Conservation (phyloP, 2,329 filamentous ascomycete genomes). For the Trichoderma atrobrunneum region DNA sequence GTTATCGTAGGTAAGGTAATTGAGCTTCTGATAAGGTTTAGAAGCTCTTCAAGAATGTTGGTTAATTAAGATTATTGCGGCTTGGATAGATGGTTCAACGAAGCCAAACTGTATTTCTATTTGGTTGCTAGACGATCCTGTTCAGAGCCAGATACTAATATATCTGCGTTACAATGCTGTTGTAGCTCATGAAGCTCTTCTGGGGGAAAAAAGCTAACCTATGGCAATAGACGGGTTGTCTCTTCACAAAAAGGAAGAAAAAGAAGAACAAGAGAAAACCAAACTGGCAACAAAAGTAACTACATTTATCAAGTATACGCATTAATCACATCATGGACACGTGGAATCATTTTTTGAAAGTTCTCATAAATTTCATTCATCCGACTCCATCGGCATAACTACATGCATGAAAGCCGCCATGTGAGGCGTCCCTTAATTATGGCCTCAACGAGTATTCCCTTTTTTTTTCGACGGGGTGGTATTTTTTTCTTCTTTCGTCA, state of each 20-base stretch:
- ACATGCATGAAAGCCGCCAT: slow-evolving; percentile 40
- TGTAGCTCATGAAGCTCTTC: neutral
- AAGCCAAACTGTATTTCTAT: neutral
- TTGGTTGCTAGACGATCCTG: neutral
- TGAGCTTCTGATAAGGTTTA: neutral
- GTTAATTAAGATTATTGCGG: neutral
- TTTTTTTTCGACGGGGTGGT: slow-evolving; percentile 29
- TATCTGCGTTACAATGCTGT: neutral
- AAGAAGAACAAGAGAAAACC: neutral
- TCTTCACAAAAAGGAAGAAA: neutral
- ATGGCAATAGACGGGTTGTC: neutral
- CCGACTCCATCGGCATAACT: slow-evolving; percentile 39
- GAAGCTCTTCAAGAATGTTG: neutral
- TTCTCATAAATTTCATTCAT: slow-evolving; percentile 41
- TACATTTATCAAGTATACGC: neutral
- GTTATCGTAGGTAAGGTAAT: neutral
- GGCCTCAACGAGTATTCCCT: slow-evolving; percentile 33
- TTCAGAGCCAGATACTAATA: neutral
- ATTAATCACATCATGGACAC: neutral
- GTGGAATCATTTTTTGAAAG: slow-evolving; percentile 22
- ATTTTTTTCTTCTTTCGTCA: slow-evolving; percentile 23
- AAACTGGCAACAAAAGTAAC: too few relatives aligned
- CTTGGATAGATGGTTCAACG: neutral
- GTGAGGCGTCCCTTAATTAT: slow-evolving; percentile 38
- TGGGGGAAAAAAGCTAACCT: neutral